phyloP scores from a whole-genome alignment of 2,329 filamentous ascomycete species.

The Arthroderma uncinatum region DNA sequence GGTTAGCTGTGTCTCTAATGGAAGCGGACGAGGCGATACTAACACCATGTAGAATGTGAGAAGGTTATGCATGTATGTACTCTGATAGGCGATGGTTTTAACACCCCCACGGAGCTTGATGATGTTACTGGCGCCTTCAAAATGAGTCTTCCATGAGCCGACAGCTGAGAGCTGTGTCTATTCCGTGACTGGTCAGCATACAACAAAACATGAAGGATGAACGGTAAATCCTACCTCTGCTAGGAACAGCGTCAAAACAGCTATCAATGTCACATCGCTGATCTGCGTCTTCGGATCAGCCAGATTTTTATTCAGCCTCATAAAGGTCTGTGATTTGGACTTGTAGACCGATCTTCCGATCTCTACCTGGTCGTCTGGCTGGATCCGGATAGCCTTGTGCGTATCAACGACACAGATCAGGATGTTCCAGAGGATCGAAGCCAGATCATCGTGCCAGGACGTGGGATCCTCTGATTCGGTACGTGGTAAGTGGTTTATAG shows the following conservation, averaged over 20 bases:
- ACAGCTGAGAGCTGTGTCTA: slow-evolving; percentile 13
- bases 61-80: slow-evolving; percentile 3
- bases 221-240: slow-evolving; percentile 10
- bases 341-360: slow-evolving; percentile 12
- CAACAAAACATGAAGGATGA: background rate
- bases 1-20: background rate
- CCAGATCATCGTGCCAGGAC: slow-evolving; percentile 12
- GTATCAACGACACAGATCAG: slow-evolving; percentile 13
- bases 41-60: slow-evolving; percentile 15
- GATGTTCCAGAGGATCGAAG: slow-evolving; percentile 11
- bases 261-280: slow-evolving; percentile 12
- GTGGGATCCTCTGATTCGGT: slow-evolving; percentile 9
- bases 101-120: slow-evolving; percentile 17
- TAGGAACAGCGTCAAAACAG: slow-evolving; percentile 13
- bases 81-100: slow-evolving; percentile 7
- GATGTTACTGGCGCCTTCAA: slow-evolving; percentile 16
- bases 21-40: background rate
- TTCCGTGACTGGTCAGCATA: background rate
- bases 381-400: slow-evolving; percentile 12
- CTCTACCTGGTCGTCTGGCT: slow-evolving; percentile 8
- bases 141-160: slow-evolving; percentile 16
- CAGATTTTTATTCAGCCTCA: slow-evolving; percentile 7
- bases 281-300: slow-evolving; percentile 9
- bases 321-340: slow-evolving; percentile 12
- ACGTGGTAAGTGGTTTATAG: slow-evolving; percentile 10